phyloP scores from a whole-genome alignment of 441 rosid species.

The Populus hybrid region DNA sequence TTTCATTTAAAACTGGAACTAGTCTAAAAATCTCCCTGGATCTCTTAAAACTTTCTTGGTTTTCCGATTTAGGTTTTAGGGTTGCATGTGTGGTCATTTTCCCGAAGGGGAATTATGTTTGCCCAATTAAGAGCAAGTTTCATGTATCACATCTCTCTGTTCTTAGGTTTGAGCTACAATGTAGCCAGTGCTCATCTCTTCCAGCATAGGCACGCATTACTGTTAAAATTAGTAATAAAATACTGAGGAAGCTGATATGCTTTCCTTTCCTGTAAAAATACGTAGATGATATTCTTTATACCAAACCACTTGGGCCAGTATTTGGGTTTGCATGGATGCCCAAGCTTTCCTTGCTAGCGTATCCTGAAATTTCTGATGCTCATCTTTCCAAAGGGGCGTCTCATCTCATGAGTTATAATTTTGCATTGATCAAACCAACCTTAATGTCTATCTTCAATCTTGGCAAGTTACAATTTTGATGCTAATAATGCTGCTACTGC shows the following conservation, averaged over 20 bases:
- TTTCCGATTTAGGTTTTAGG: not conserved
- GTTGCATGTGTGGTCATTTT: not conserved
- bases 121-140: not conserved
- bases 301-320: not conserved
- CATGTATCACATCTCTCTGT: not conserved
- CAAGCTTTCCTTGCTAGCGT: not conserved
- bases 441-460: not conserved
- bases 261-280: not conserved
- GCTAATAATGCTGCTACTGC: conserved; percentile 3
- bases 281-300: not conserved
- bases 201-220: not conserved
- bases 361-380: not conserved
- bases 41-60: not conserved
- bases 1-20: not conserved
- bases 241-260: not conserved
- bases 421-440: not conserved
- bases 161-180: not conserved
- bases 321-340: not conserved
- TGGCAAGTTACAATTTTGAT: not conserved
- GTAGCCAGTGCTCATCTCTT: not conserved
- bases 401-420: conserved; percentile 1
- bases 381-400: not conserved
- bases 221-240: no score
- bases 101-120: not conserved
- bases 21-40: not conserved